Percentiles rank a stretch among this genome's conserved stretches.
These are phyloP conservation scores for Pseudogymnoascus sp. DNA, from an alignment of 2,329 filamentous ascomycete genomes.

Conservation along the genomic window DNA sequence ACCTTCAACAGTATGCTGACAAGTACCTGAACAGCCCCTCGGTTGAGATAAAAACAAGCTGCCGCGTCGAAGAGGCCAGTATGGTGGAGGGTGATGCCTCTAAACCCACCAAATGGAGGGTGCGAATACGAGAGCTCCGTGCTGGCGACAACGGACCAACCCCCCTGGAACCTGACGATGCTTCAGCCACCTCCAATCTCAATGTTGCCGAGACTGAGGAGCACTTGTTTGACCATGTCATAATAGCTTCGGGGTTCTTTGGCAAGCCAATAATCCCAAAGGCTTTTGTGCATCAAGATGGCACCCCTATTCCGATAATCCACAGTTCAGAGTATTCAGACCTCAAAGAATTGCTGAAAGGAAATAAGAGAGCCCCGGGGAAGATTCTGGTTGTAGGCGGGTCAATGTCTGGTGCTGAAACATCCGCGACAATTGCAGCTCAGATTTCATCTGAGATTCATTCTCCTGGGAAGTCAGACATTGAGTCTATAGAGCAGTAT, in stretches of 20 bases:
- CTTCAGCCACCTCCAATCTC: neutral
- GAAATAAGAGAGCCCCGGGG: conserved; percentile 27
- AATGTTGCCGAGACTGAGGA: neutral
- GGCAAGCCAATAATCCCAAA: conserved; percentile 43
- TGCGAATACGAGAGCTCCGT: neutral
- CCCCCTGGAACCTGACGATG: neutral
- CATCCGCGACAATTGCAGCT: conserved; percentile 62
- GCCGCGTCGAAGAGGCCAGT: conserved; percentile 17
- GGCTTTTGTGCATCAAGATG: conserved; percentile 17
- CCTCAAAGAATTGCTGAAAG: conserved; percentile 41
- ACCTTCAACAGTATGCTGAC: conserved; percentile 56
- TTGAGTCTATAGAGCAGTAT: conserved; percentile 41
- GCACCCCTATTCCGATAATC: conserved; percentile 42
- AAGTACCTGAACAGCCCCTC: conserved; percentile 41
- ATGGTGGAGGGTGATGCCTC: conserved; percentile 15
- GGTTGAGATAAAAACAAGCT: conserved; percentile 20
- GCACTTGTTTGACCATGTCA: conserved; percentile 56
- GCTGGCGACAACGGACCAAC: neutral
- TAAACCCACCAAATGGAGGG: conserved; percentile 14
- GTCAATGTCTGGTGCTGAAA: conserved; percentile 77
- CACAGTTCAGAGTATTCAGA: conserved; percentile 64
- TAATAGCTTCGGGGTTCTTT: conserved; percentile 74
- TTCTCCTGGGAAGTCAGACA: conserved; percentile 38
- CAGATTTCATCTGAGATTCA: conserved; percentile 59
- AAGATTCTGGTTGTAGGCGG: conserved; percentile 71